phyloP scores from a whole-genome alignment of 2,329 filamentous ascomycete genomes.

The Pleochaeta shiraiana region DNA sequence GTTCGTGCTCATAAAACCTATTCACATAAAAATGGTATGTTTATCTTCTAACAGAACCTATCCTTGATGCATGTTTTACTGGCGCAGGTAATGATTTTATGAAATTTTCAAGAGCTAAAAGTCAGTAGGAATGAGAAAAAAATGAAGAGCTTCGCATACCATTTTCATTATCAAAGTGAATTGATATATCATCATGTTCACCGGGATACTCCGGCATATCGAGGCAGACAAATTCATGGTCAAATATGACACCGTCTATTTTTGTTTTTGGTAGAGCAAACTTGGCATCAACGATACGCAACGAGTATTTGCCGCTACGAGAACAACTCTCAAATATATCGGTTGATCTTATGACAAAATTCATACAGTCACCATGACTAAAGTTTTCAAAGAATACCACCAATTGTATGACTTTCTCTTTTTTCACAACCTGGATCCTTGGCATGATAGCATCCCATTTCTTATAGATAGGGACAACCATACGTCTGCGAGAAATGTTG shows the following conservation, averaged over 20 bases:
- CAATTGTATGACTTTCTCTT: conserved; percentile 55
- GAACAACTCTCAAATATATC: conserved; percentile 57
- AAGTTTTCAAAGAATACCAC: conserved; percentile 80
- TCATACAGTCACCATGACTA: conserved; percentile 70
- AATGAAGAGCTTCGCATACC: conserved; percentile 10
- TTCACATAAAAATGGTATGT: no score
- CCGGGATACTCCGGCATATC: conserved; percentile 77
- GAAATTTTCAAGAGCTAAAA: conserved; percentile 13
- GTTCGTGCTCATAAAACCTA: no score
- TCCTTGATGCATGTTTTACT: conserved; percentile 16
- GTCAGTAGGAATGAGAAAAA: background rate
- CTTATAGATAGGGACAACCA: conserved; percentile 86
- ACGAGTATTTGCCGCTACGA: conserved; percentile 41
- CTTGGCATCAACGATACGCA: conserved; percentile 76
- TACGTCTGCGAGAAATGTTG: conserved; percentile 61
- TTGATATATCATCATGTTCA: conserved; percentile 78
- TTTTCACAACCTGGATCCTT: conserved; percentile 58
- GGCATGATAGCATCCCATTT: conserved; percentile 75
- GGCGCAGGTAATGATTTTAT: conserved; percentile 17
- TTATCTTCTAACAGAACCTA: conserved; percentile 18
- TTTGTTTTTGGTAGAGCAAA: conserved; percentile 52
- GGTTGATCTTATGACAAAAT: conserved; percentile 64
- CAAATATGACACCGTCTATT: conserved; percentile 28
- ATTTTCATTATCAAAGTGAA: conserved; percentile 59
- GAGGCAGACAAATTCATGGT: conserved; percentile 58